These are phyloP conservation scores for Crithidia sp. DNA, from an alignment of 208 protist genomes.

Conservation along the genomic window DNA sequence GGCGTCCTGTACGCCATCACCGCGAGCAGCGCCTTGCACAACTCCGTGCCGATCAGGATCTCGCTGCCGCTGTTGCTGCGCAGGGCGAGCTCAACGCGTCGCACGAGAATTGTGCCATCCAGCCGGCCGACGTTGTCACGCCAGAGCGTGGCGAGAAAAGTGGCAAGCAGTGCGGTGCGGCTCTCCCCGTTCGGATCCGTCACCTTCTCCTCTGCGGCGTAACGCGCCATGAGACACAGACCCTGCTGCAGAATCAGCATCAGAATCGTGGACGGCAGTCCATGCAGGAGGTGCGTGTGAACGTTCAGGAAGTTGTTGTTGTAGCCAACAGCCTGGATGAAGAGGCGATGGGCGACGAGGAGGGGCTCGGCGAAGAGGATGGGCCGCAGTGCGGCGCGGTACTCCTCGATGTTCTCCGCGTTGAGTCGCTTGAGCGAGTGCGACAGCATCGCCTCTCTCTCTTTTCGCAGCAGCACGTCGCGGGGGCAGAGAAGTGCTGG, in stretches of 20 bases:
- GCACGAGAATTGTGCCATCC: constrained; percentile 55
- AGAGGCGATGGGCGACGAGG: constrained; percentile 65
- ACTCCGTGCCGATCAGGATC: constrained; percentile 66
- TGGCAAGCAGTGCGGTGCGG: constrained; percentile 55
- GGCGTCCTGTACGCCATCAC: constrained; percentile 51
- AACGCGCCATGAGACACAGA: constrained; percentile 49
- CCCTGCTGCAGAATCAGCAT: constrained; percentile 66
- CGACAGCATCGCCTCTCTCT: constrained; percentile 63
- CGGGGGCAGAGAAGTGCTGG: constrained; percentile 38
- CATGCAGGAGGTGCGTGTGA: constrained; percentile 65
- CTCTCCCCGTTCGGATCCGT: constrained; percentile 35
- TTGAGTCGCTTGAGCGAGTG: constrained; percentile 80
- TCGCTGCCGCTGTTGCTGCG: constrained; percentile 44
- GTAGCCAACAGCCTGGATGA: constrained; percentile 79
- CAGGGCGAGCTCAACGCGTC: constrained; percentile 63
- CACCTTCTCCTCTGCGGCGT: constrained; percentile 52
- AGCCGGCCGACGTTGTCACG: constrained; percentile 38
- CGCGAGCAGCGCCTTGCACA: constrained; percentile 61
- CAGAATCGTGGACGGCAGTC: constrained; percentile 58
- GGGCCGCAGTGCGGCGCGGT: constrained; percentile 50
- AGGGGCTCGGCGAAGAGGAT: constrained; percentile 77
- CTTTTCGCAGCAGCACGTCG: constrained; percentile 60
- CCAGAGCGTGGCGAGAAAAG: constrained; percentile 65
- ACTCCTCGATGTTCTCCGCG: constrained; percentile 58
- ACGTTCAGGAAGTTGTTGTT: constrained; percentile 76